Evolutionary conservation across 257 asterid species (phyloP).

Genomic region (Linaria vulgaris): DNA sequence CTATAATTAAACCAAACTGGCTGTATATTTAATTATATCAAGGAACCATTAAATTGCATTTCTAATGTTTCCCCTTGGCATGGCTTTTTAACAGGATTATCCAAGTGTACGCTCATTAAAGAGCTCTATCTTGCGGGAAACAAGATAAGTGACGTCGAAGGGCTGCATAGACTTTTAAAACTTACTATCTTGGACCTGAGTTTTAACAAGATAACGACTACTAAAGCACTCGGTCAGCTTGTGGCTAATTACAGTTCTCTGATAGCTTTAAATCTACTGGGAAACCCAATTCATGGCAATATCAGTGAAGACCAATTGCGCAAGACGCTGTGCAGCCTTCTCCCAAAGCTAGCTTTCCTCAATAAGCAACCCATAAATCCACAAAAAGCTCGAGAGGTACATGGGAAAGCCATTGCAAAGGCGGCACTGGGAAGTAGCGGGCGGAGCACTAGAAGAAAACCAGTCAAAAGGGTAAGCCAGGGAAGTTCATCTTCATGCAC

Average conservation of each 20-base stretch:
- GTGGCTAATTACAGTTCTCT: conserved; percentile 75
- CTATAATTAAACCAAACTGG: too few species aligned
- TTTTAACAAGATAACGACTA: conserved; percentile 76
- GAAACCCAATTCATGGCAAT: conserved; percentile 74
- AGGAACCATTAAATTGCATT: background rate
- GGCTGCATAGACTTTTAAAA: conserved; percentile 80
- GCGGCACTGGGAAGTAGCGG: conserved; percentile 56
- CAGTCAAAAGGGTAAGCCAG: conserved; percentile 36
- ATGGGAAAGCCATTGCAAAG: conserved; percentile 54
- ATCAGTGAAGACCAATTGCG: conserved; percentile 63
- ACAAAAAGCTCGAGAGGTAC: conserved; percentile 60
- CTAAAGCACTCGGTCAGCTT: conserved; percentile 80
- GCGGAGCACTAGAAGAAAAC: conserved; percentile 41
- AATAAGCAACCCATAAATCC: conserved; percentile 65
- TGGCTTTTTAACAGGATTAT: conserved; percentile 47
- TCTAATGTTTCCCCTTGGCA: conserved; percentile 18
- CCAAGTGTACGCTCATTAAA: conserved; percentile 63
- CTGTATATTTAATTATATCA: too few species aligned
- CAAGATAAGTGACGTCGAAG: conserved; percentile 80
- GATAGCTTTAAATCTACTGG: conserved; percentile 65
- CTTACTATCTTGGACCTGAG: conserved; percentile 72
- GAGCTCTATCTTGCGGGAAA: conserved; percentile 83
- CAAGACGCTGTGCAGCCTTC: conserved; percentile 57
- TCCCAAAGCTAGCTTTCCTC: conserved; percentile 59
- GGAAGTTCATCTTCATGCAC: conserved; percentile 34